A percentile compares a stretch with the other conserved stretches of the same genome.
Evolutionary conservation across 306 rosid species (phyloP).

Genomic region (Dryas drummondii): DNA sequence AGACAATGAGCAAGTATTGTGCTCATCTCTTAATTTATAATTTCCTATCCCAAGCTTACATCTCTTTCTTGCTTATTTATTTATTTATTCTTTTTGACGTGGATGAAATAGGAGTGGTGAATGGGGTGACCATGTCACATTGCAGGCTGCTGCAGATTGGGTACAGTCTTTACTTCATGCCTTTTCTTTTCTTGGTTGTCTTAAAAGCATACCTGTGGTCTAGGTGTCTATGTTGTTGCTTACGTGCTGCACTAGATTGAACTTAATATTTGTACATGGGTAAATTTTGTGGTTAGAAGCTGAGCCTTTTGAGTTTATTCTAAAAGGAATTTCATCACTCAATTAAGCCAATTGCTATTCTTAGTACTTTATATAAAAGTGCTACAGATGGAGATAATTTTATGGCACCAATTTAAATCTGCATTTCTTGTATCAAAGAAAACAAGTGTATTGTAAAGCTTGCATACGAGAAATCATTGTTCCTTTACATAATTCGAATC

Average conservation of each 20-base stretch:
- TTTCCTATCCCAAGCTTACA: conserved; percentile 9
- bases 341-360: neutral
- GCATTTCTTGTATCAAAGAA: neutral
- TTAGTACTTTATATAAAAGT: neutral
- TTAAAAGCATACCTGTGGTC: neutral
- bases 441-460: neutral
- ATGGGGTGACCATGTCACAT: conserved; percentile 98
- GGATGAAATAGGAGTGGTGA: conserved; percentile 81
- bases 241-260: neutral
- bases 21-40: conserved; percentile 17
- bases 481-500: too few species aligned
- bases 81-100: conserved; percentile 11
- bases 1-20: conserved; percentile 79
- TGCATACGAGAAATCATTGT: too few species aligned
- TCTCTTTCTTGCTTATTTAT: conserved; percentile 18
- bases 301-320: neutral
- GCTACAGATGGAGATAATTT: neutral
- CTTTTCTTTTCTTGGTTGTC: conserved; percentile 16
- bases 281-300: neutral
- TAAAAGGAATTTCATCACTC: neutral
- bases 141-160: conserved; percentile 99
- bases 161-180: conserved; percentile 41
- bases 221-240: neutral
- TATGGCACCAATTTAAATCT: too few species aligned
- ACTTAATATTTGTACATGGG: neutral